Evolutionary conservation across 768 basidiomycete species (phyloP), one percentile per base, ranked within the genome.

Genomic region (Saitozyma sp.): DNA sequence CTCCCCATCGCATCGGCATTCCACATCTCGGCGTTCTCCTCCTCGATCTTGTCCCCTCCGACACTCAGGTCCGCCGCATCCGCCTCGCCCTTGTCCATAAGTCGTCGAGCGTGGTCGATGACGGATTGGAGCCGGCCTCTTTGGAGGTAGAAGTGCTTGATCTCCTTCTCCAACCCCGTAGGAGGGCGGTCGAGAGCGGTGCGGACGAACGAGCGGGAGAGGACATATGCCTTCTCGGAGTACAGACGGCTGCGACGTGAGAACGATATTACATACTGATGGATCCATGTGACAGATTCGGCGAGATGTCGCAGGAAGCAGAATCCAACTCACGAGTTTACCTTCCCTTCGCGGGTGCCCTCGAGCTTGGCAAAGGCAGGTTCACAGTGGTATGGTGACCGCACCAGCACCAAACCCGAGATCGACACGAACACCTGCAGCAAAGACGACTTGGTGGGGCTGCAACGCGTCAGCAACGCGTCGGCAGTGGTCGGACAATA

Each of bases 351-450:
- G 67, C 89, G 87, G 0, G 93, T 95, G 1, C 92, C 91, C 65
- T 91, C 84, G 48, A 95, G 82, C 73, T 93, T 96, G 73, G 95
- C 93, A 71, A 89, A 96, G 0, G 91, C 91, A 29, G 93, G 93
- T 75, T 97, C 92, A 69, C 90, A 92, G 74, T 85, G 91, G 76
- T 81, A 95, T 85, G 93, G 93, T 74, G 93, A 89, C 78, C 90
- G 90, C 11, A 95, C 92, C 8, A 97, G 83, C 6, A 97, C 93
- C 8, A 95, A 83, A 10, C 92, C 93, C 76, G 95, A 94, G 50
- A 96, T 94, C 39, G 92, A 94, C 17, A 97, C 90, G 57, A 96
- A 85, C 0, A 91, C 90, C 79, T 97, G 93, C 16, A 97, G 84
- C 29, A 97, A 81, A 14, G 91, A 94, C 1, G 92, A 95, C 50